Evolutionary conservation across 2,329 filamentous ascomycete species (phyloP).

Genomic region (Aspergillus tubingensis): DNA sequence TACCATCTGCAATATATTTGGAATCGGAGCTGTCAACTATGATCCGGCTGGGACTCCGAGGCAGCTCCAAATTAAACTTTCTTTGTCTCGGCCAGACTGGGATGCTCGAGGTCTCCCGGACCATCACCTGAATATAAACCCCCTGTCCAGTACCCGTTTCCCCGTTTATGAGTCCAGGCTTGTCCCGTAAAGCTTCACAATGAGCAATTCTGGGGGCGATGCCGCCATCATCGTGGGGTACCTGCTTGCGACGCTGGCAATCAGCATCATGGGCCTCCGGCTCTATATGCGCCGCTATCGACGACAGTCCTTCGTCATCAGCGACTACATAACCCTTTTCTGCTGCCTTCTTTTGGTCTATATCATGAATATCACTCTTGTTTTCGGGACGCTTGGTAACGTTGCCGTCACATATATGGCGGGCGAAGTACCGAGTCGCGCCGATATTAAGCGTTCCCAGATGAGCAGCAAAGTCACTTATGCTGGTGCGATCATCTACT

Average conservation of each 20-base stretch:
- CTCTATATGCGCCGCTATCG: conserved; percentile 15
- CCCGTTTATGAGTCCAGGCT: neutral
- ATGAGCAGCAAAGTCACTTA: conserved; percentile 11
- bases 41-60: neutral
- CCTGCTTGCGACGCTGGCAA: conserved; percentile 10
- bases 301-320: conserved; percentile 14
- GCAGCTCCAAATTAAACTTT: neutral
- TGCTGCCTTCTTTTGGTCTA: neutral
- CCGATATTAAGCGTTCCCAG: conserved; percentile 5
- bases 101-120: neutral
- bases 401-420: neutral
- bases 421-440: neutral
- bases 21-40: neutral
- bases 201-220: neutral
- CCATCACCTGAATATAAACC: neutral
- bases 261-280: conserved; percentile 12
- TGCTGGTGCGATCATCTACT: conserved; percentile 7
- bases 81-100: neutral
- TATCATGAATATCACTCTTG: conserved; percentile 6
- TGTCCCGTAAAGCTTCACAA: neutral
- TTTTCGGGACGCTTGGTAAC: neutral
- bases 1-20: neutral
- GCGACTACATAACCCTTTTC: conserved; percentile 17
- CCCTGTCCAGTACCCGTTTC: neutral
- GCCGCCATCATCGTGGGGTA: conserved; percentile 10